Conservation (phyloP, 768 basidiomycete species). For the Amanita inopinata region DNA sequence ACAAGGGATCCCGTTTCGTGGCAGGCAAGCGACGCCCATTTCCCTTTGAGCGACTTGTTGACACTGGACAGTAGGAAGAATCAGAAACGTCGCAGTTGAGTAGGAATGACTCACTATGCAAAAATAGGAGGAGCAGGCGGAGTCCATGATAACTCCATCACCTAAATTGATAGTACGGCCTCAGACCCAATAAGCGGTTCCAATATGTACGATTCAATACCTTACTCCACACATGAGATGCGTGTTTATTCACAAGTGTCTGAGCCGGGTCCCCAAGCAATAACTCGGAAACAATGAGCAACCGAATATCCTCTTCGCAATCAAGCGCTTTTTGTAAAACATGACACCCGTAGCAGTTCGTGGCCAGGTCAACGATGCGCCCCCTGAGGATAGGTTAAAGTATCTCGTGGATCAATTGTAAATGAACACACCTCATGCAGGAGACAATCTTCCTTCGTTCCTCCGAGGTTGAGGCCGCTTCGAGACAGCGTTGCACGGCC, state of each 20-base stretch:
- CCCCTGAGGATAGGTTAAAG: conserved; percentile 34
- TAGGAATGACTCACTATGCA: conserved; percentile 48
- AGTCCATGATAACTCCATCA: conserved; percentile 87
- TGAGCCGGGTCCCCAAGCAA: conserved; percentile 77
- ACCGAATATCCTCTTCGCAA: conserved; percentile 79
- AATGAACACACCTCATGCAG: conserved; percentile 65
- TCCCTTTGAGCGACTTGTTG: conserved; percentile 79
- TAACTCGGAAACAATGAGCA: conserved; percentile 78
- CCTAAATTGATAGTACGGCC: conserved; percentile 38
- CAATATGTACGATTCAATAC: conserved; percentile 22
- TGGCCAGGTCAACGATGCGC: conserved; percentile 77
- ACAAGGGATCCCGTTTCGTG: conserved; percentile 87
- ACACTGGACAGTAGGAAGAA: conserved; percentile 44
- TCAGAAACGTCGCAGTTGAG: conserved; percentile 6
- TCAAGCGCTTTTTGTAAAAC: conserved; percentile 86
- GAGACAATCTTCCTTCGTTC: conserved; percentile 72
- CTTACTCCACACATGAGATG: conserved; percentile 90
- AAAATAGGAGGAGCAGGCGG: conserved; percentile 84
- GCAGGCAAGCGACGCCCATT: conserved; percentile 84
- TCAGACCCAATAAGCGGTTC: conserved; percentile 9
- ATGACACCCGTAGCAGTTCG: conserved; percentile 85
- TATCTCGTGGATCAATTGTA: conserved; percentile 1
- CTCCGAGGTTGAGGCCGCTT: conserved; percentile 64
- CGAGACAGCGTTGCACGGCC: conserved; percentile 83
- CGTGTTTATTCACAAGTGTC: conserved; percentile 84